A percentile compares a stretch with the other conserved stretches of the same genome.
phyloP scores from a whole-genome alignment of 2,329 filamentous ascomycete genomes.

The Pseudovirgaria hyperparasitica region DNA sequence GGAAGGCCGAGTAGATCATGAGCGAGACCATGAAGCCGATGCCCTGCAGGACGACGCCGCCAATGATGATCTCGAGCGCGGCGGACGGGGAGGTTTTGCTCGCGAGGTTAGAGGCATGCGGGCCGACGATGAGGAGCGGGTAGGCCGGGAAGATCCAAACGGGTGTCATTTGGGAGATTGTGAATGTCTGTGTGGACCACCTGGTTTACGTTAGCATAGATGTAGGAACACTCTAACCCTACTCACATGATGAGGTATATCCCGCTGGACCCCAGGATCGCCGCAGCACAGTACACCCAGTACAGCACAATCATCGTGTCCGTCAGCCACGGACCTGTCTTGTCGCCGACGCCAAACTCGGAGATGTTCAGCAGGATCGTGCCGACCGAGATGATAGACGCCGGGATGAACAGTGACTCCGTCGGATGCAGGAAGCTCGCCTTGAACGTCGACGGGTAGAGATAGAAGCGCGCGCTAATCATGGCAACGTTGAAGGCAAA shows the following conservation, averaged over 20 bases:
- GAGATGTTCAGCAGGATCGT: constrained; percentile 53
- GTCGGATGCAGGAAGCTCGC: constrained; percentile 63
- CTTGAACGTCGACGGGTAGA: constrained; percentile 56
- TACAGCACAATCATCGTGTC: constrained; percentile 52
- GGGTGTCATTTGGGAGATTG: constrained; percentile 75
- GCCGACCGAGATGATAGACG: constrained; percentile 54
- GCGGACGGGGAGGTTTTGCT: constrained; percentile 28
- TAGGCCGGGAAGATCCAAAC: constrained; percentile 84
- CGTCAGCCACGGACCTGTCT: constrained; percentile 43
- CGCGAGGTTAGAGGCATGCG: constrained; percentile 52
- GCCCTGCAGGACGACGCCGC: constrained; percentile 49
- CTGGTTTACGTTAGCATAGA: constrained; percentile 17
- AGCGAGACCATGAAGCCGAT: constrained; percentile 53
- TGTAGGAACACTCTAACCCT: too few relatives aligned
- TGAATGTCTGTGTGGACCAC: constrained; percentile 53
- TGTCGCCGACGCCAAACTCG: constrained; percentile 50
- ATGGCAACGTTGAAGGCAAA: constrained; percentile 60
- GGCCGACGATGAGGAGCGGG: constrained; percentile 63
- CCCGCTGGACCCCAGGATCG: constrained; percentile 52
- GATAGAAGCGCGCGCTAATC: constrained; percentile 55
- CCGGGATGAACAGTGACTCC: constrained; percentile 65
- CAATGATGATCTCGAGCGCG: constrained; percentile 44
- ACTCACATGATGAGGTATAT: constrained; percentile 63
- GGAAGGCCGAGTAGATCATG: constrained; percentile 74
- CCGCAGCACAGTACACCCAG: constrained; percentile 60